Base-by-base conservation (phyloP, 208 protist genomes). In the Leishmania lainsoni region DNA sequence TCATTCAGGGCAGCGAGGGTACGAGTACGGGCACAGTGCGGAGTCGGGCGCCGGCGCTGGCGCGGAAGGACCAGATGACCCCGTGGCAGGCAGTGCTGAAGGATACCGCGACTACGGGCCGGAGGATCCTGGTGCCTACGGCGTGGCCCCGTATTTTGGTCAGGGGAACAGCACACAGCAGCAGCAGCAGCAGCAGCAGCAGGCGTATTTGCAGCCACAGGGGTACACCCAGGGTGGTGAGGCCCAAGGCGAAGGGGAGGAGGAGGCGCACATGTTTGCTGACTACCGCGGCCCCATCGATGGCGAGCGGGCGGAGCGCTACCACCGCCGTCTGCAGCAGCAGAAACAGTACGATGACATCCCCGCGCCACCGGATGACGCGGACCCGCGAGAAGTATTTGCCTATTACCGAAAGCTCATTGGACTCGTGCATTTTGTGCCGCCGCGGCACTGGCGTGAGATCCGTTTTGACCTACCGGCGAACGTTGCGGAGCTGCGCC, bases 381-480 rank as follows among this genome's bases (percentile, higher is more conserved):
- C 79, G 29, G 79, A 88, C 54, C 45, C 73, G 26, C 14, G 54
- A 56, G 63, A 70, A 16, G 91, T 93, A 29, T 86, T 97, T 35
- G 66, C 65, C 16, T 93, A 91, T 82, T 96, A 90, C 81, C 86
- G 91, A 29, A 59, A 81, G 22, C 85, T 93, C 73, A 83, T 97
- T 20, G 63, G 87, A 16, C 54, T 78, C 2, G 83, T 87, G 73
- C 85, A 89, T 63, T 79, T 94, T 22, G 88, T 90, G 52, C 89
- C 92, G 3, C 92, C 92, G n/a, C 79, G 81, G 75, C 79, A 84
- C 61, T 97, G 94, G 93, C 87, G 94, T 2, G 84, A 92, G 66
- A 89, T 95, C 65, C 92, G 94, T 22, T 89, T 87, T 48, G 91
- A 93, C 51, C 83, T 97, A n/a, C 94, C 94, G 16, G 80, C 83